Evolutionary conservation across 2,329 filamentous ascomycete genomes (phyloP).

Genomic region (Diaporthe ampelina): DNA sequence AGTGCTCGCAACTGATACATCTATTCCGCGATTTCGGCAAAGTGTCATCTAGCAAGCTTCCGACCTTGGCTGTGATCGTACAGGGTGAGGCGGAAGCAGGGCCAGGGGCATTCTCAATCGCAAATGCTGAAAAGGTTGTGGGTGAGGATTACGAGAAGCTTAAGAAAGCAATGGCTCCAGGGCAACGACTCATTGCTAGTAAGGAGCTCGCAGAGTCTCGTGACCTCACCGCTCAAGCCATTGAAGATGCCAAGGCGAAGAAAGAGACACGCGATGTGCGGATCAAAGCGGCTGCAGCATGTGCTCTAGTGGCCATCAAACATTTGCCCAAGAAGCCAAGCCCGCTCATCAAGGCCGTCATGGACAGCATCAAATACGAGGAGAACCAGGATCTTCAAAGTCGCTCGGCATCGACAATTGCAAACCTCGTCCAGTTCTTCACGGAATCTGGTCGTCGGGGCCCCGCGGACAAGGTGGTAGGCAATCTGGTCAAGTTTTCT

Average conservation of each 20-base stretch:
- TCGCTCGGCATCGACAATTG: conserved; percentile 88
- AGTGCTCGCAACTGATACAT: conserved; percentile 90
- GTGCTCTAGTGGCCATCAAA: conserved; percentile 88
- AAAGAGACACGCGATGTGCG: conserved; percentile 89
- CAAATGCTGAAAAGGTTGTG: conserved; percentile 89
- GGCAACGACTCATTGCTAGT: conserved; percentile 86
- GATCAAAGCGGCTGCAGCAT: conserved; percentile 87
- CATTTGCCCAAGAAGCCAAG: conserved; percentile 94
- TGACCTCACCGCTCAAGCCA: conserved; percentile 76
- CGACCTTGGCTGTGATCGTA: conserved; percentile 88
- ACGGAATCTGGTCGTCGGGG: conserved; percentile 83
- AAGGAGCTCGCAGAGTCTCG: conserved; percentile 85
- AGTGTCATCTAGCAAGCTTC: conserved; percentile 80
- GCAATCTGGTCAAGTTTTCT: conserved; percentile 96
- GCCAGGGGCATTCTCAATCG: conserved; percentile 90
- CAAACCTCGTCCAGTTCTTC: conserved; percentile 87
- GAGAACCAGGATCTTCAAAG: conserved; percentile 91
- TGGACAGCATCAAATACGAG: conserved; percentile 98
- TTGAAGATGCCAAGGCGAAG: conserved; percentile 82
- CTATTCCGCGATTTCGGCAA: conserved; percentile 94
- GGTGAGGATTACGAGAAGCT: conserved; percentile 88
- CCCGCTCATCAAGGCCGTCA: conserved; percentile 93
- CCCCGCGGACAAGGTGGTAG: conserved; percentile 95
- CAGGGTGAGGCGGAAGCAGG: conserved; percentile 94
- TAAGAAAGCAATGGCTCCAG: conserved; percentile 89